Evolutionary conservation across 768 basidiomycete genomes (phyloP).

Genomic region (Termitomyces sp.): DNA sequence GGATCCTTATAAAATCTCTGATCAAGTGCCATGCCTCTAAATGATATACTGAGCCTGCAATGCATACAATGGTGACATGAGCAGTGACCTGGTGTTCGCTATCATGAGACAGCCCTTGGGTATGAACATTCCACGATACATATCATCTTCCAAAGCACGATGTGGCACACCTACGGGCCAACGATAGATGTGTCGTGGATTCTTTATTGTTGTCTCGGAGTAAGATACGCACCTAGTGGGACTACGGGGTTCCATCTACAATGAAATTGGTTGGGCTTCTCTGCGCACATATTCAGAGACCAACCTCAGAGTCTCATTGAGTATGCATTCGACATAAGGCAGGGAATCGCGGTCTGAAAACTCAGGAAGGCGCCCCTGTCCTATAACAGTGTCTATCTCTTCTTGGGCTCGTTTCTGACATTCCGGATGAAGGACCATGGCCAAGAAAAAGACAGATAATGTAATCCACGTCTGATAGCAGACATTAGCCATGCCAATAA

Average conservation of each 20-base stretch:
- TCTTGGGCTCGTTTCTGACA: conserved; percentile 13
- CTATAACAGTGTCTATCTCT: conserved; percentile 23
- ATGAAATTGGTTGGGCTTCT: not conserved
- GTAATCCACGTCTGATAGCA: not conserved
- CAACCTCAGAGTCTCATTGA: conserved; percentile 12
- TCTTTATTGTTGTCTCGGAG: not conserved
- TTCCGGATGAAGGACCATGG: conserved; percentile 21
- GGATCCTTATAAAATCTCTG: conserved; percentile 5
- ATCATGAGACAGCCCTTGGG: conserved; percentile 4
- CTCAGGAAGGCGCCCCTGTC: conserved; percentile 18
- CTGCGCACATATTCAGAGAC: not conserved
- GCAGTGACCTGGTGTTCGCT: not conserved
- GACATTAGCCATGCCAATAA: not conserved
- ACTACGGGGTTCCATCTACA: not conserved
- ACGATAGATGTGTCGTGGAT: not conserved
- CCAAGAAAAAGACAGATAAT: conserved; percentile 18
- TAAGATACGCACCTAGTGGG: not conserved
- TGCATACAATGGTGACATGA: no score
- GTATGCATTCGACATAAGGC: conserved; percentile 15
- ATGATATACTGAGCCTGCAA: not conserved
- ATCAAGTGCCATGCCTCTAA: conserved; percentile 7
- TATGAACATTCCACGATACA: not conserved
- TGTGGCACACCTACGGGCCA: conserved; percentile 7
- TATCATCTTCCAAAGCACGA: conserved; percentile 3
- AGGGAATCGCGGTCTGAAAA: conserved; percentile 16